Evolutionary conservation across 306 rosid genomes (phyloP), one percentile per base, ranked within the genome.

Genomic region (Fragaria ananassa): DNA sequence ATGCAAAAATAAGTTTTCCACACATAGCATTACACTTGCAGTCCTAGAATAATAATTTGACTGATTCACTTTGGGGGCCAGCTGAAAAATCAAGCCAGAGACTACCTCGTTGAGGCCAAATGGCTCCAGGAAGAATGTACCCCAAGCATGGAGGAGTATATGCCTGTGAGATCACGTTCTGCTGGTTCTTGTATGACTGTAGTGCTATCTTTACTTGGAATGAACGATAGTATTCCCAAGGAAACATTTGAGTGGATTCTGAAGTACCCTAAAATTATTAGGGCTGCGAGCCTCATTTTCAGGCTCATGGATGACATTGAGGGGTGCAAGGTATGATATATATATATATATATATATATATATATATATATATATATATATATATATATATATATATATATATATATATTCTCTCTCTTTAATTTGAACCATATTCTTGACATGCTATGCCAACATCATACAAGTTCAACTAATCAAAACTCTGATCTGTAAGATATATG

Each of bases 71-170:
- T 4, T 8, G 6, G 18, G 45, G 19, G 17, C 10, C 1, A 83
- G 85, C 27, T 79, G n/a, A 79, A 77, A 44, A 58, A 39, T 3
- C 3, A 10, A 14, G 77, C 18, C 10, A 41, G 74, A 64, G 76
- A 80, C 4, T 80, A 56, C 66, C 68, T 81, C 45, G 39, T 49
- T 6, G 88, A 83, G 27, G 87, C 86, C 10, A 75, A 68, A 61
- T 85, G 91, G 91, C 39, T 74, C 17, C 46, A 83, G 25, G 42
- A 46, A 4, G 76, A 56, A 4, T 58, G 69, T 42, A 50, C 21
- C 3, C 89, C 86, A 68, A 83, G 80, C 25, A 53, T 62, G 8
- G 85, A 83, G 8, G 85, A 83, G 49, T 86, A 88, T 27, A 47
- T 77, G 21, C 4, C 6, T 4, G 11, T 49, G 18, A 74, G 80